Percentiles rank a stretch among this genome's conserved stretches.
Evolutionary conservation across 495 filamentous ascomycete genomes (phyloP).

Genomic region (Bombardia bombarda): DNA sequence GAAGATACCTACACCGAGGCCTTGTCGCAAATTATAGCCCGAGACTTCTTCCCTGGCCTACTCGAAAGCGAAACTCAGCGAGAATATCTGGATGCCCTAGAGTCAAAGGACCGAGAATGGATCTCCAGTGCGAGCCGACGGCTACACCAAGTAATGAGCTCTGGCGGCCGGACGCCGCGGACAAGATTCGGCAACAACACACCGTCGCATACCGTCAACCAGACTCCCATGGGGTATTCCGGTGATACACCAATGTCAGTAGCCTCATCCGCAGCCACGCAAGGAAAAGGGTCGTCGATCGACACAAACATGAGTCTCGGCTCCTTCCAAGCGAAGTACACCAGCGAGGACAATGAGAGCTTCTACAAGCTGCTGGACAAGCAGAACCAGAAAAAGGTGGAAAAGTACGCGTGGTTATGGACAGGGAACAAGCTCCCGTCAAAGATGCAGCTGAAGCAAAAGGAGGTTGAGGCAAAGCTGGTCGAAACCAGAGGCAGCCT

Average conservation of each 20-base stretch:
- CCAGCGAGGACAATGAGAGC: slow-evolving; percentile 92
- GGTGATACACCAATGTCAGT: slow-evolving; percentile 61
- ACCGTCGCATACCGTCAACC: slow-evolving; percentile 23
- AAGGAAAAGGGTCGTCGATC: slow-evolving; percentile 28
- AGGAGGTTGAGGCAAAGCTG: slow-evolving; percentile 55
- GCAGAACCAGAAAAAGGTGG: slow-evolving; percentile 73
- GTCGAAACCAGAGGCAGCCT: slow-evolving; percentile 21
- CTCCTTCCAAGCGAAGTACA: slow-evolving; percentile 87
- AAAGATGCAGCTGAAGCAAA: slow-evolving; percentile 76
- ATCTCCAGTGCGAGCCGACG: slow-evolving; percentile 69
- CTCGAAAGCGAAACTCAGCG: slow-evolving; percentile 77
- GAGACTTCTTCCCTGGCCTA: slow-evolving; percentile 94
- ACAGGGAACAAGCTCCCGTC: slow-evolving; percentile 80
- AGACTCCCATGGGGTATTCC: slow-evolving; percentile 45
- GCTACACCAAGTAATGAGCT: slow-evolving; percentile 76
- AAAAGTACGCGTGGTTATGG: slow-evolving; percentile 85
- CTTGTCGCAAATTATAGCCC: slow-evolving; percentile 87
- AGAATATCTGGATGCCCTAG: slow-evolving; percentile 86
- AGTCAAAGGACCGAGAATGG: slow-evolving; percentile 77
- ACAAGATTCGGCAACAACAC: too few relatives aligned
- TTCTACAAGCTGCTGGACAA: slow-evolving; percentile 90
- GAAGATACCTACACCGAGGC: slow-evolving; percentile 91
- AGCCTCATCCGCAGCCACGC: slow-evolving; percentile 17
- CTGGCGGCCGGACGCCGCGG: slow-evolving; percentile 44
- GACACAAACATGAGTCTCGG: slow-evolving; percentile 76